Evolutionary conservation across 2,329 filamentous ascomycete species (phyloP), one percentile per base, ranked within the genome.

Genomic region (Trichothecium sympodiale): DNA sequence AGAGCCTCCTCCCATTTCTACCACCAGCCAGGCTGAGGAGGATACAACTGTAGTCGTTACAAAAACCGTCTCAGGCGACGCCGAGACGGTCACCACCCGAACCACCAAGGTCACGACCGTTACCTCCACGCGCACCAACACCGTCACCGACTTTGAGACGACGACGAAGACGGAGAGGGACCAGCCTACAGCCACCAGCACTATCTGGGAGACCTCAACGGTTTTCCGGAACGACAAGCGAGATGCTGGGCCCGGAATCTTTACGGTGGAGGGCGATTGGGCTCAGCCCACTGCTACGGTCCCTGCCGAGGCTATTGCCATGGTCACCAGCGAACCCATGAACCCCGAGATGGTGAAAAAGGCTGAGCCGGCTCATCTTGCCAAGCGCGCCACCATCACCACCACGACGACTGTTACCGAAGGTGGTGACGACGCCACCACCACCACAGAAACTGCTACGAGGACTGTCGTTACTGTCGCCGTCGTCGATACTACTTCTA

Each of bases 331-430:
- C 14, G 26, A 23, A 23, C 29, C 20, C 35, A 23, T 20, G 25
- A 20, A 27, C 28, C n/a, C 8, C 9, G 17, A 35, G 27, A 29
- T 34, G 29, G 29, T 36, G 32, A 29, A 29, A 26, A 35, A 38
- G 35, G 28, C 18, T 16, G 18, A n/a, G 14, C 30, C 36, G 14
- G 27, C 29, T 16, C 14, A 44, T 10, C 43, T 61, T n/a, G 39
- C 44, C 20, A 60, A 57, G 48, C 55, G 60, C 36, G 60, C 48
- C 17, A 50, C 53, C 15, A 38, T 54, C 27, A 61, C 56, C 12
- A 37, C 45, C 4, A 40, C 43, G 3, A 46, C 48, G 3, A 62
- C 58, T 13, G 49, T 61, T 8, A 53, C 55, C 2, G 50, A 44
- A 7, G 31, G 29, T 4, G 47, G 43, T 17, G 46, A 41, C 8